phyloP scores from a whole-genome alignment of 345 rosid species.

The Zanthoxylum bungeanum region DNA sequence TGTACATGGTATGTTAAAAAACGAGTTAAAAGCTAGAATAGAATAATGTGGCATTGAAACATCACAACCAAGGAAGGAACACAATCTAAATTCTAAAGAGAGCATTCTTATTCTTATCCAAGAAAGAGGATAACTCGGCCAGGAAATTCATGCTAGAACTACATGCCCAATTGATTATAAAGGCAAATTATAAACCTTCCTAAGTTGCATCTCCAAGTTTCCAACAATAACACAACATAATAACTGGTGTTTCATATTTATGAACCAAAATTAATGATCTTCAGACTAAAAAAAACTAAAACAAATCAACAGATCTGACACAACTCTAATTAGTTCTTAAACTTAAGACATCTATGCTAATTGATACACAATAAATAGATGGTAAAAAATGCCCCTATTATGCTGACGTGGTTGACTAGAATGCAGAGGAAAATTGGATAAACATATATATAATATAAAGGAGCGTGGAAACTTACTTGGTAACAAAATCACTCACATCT shows the following conservation, averaged over 20 bases:
- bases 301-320: background rate
- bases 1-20: background rate
- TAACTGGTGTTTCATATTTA: background rate
- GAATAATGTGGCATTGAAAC: background rate
- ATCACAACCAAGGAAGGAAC: background rate
- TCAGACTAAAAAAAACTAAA: no score
- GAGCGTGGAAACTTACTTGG: conserved; percentile 36
- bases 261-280: background rate
- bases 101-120: background rate
- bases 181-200: background rate
- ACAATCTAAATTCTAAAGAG: background rate
- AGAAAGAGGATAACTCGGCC: background rate
- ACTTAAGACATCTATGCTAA: background rate
- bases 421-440: background rate
- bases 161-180: background rate
- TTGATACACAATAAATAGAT: no score
- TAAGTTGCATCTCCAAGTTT: background rate
- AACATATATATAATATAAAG: background rate
- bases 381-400: background rate
- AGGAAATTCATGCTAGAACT: background rate
- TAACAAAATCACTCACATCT: conserved; percentile 90
- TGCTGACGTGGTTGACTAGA: background rate
- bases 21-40: background rate
- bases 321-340: background rate
- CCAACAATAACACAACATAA: background rate